Percentiles rank a stretch among this genome's conserved stretches.
Conservation (phyloP, 257 asterid species). For the Gynochthodes officinalis region DNA sequence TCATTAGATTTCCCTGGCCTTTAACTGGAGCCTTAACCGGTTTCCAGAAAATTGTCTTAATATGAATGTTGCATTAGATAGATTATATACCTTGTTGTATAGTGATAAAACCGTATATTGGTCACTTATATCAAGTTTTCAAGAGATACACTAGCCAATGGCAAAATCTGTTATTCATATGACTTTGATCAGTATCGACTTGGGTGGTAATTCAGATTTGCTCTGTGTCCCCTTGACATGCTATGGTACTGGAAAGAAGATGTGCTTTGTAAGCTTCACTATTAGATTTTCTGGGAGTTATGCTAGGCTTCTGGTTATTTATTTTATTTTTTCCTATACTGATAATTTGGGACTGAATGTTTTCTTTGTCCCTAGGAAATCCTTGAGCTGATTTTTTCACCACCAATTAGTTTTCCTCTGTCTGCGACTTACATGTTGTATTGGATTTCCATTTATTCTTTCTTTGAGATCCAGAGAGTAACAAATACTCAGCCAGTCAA, state of each 20-base stretch:
- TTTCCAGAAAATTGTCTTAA: background rate
- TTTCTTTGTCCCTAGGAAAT: background rate
- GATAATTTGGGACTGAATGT: background rate
- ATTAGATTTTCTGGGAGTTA: background rate
- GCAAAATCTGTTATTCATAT: background rate
- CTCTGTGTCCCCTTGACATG: background rate
- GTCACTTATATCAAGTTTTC: background rate
- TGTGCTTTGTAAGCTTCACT: background rate
- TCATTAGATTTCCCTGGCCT: slow-evolving; percentile 14
- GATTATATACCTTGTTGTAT: background rate
- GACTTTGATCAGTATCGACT: background rate
- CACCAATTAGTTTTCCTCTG: background rate
- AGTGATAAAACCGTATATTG: background rate
- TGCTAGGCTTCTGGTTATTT: background rate
- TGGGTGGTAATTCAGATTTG: background rate
- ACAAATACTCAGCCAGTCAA: no score
- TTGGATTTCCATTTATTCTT: background rate
- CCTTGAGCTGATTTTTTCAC: background rate
- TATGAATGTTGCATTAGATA: background rate
- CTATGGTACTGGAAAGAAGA: background rate
- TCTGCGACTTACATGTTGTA: background rate
- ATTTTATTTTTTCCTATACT: background rate
- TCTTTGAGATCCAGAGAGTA: background rate
- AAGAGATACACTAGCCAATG: background rate
- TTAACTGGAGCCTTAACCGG: slow-evolving; percentile 1